These are phyloP conservation scores for Pseudonitzschia multiseries DNA, from an alignment of 108 stramenopile genomes.

Conservation along the genomic window DNA sequence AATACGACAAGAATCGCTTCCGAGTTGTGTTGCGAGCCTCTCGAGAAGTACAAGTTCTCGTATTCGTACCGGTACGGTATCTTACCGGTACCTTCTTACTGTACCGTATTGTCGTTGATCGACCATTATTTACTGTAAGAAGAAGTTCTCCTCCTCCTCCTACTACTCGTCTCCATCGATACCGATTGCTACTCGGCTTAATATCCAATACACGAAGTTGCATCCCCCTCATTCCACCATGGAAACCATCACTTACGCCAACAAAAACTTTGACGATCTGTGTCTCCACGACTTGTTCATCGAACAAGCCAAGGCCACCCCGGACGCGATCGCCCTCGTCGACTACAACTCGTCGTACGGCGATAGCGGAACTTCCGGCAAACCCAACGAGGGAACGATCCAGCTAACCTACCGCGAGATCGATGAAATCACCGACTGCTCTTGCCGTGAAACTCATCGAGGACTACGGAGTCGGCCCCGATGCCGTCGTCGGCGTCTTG, in stretches of 20 bases:
- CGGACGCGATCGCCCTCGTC: slow-evolving; percentile 32
- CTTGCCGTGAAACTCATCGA: slow-evolving; percentile 29
- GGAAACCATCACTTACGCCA: not conserved
- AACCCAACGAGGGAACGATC: not conserved
- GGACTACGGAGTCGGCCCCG: slow-evolving; percentile 24
- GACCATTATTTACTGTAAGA: no score
- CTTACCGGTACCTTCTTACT: no score
- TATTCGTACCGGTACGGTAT: no score
- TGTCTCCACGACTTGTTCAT: slow-evolving; percentile 29
- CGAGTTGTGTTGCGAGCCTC: no score
- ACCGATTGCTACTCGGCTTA: no score
- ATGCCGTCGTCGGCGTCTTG: slow-evolving; percentile 55
- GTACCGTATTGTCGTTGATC: no score
- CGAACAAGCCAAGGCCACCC: slow-evolving; percentile 25
- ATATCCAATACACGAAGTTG: no score
- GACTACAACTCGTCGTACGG: slow-evolving; percentile 7
- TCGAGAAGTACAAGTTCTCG: no score
- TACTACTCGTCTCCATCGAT: no score
- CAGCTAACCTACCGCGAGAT: slow-evolving; percentile 32
- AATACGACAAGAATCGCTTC: no score
- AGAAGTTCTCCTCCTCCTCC: no score
- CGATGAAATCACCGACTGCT: slow-evolving; percentile 21
- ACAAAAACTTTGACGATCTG: slow-evolving; percentile 21
- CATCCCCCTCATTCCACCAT: not conserved
- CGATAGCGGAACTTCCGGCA: not conserved